These are phyloP conservation scores for Aechmea fasciata DNA, from an alignment of 176 grass and related monocot genomes.

Conservation along the genomic window DNA sequence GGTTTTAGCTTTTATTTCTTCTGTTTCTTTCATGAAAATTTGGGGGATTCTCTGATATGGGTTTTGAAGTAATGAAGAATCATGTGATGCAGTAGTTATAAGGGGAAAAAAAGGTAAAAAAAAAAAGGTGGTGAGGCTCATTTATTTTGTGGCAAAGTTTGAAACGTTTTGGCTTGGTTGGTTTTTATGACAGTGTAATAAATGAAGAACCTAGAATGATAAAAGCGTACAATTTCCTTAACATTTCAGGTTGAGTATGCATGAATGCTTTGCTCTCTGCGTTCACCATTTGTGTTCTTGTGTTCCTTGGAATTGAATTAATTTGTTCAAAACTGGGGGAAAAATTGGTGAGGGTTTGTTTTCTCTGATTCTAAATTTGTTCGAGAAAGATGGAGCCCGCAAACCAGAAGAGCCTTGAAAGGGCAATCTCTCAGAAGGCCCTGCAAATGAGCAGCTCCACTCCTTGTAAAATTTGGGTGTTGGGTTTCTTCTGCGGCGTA, in stretches of 20 bases:
- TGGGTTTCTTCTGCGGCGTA: conserved; percentile 65
- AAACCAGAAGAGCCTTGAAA: conserved; percentile 32
- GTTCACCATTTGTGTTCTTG: neutral
- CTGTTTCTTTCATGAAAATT: neutral
- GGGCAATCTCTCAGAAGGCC: conserved; percentile 38
- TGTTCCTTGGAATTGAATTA: neutral
- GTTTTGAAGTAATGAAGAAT: neutral
- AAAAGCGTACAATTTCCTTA: neutral
- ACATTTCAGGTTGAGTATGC: neutral
- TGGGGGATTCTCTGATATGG: neutral
- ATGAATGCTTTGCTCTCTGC: neutral
- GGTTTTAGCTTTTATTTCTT: neutral
- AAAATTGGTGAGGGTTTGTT: neutral
- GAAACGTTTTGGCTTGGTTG: no score
- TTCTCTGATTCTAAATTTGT: neutral
- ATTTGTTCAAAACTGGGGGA: neutral
- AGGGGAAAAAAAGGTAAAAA: neutral
- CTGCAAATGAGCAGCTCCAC: conserved; percentile 36
- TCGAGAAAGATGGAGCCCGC: conserved; percentile 20
- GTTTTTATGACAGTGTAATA: no score
- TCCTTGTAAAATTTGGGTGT: conserved; percentile 33
- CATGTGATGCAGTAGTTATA: conserved; percentile 1
- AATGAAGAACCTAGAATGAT: neutral
- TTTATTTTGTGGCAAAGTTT: no score
- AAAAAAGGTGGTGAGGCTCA: no score